Evolutionary conservation across 176 grass and related monocot species (phyloP).

Genomic region (Panicum miliaceum): DNA sequence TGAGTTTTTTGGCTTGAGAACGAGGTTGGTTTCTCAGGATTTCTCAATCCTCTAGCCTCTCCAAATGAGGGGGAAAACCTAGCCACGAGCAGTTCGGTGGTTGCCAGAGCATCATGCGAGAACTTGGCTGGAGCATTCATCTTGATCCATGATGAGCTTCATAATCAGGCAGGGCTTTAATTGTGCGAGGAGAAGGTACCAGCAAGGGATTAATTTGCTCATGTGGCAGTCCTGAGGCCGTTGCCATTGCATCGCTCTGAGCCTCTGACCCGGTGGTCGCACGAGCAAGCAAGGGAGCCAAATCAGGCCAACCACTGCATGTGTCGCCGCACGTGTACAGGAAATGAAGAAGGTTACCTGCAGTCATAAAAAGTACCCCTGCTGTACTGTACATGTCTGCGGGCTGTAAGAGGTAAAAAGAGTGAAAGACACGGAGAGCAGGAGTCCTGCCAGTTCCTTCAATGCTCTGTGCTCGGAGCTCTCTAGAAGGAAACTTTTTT

Average conservation of each 20-base stretch:
- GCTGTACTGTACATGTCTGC: too few relatives aligned
- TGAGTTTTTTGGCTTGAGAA: neutral
- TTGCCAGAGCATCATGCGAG: neutral
- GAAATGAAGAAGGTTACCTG: constrained; percentile 4
- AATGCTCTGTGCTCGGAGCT: constrained; percentile 13
- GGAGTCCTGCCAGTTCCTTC: constrained; percentile 7
- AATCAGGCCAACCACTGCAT: constrained; percentile 27
- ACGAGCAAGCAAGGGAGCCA: neutral
- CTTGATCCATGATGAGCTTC: neutral
- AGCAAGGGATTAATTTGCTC: constrained; percentile 52
- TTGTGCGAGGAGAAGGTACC: constrained; percentile 37
- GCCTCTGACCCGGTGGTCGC: neutral
- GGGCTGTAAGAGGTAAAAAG: neutral
- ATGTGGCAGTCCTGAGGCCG: constrained; percentile 19
- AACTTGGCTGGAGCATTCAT: neutral
- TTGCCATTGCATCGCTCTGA: neutral
- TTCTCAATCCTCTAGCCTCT: neutral
- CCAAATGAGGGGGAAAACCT: neutral
- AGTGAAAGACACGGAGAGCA: neutral
- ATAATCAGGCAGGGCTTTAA: constrained; percentile 29
- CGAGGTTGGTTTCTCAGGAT: neutral
- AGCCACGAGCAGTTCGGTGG: neutral
- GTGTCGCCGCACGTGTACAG: neutral
- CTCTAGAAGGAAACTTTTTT: neutral
- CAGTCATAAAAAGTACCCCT: neutral